Percentiles rank a stretch among this genome's conserved stretches.
These are phyloP conservation scores for Arabidopsis suecica DNA, from an alignment of 345 rosid species.

Conservation along the genomic window DNA sequence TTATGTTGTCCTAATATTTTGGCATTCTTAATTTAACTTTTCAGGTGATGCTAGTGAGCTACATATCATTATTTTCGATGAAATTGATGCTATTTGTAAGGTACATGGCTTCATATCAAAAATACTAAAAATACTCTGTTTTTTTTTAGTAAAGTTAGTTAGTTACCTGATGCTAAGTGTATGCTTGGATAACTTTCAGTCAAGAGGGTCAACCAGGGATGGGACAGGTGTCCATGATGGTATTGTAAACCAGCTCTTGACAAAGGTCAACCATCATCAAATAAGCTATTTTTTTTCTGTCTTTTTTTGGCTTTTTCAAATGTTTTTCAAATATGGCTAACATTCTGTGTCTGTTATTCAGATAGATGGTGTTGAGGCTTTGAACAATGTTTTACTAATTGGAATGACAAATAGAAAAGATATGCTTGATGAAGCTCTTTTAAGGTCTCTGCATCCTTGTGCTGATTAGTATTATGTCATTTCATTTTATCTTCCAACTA, in stretches of 20 bases:
- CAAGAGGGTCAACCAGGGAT: constrained; percentile 91
- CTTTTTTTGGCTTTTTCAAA: neutral
- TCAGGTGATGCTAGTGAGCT: constrained; percentile 88
- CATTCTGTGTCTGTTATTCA: constrained; percentile 32
- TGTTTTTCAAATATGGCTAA: neutral
- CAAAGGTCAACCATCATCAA: constrained; percentile 61
- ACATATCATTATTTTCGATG: constrained; percentile 94
- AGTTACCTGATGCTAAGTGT: no score
- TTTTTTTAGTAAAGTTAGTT: no score
- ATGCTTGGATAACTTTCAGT: constrained; percentile 46
- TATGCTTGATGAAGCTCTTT: constrained; percentile 94
- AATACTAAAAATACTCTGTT: no score
- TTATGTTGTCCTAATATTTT: constrained; percentile 4
- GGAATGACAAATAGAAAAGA: constrained; percentile 98
- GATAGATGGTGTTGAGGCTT: constrained; percentile 96
- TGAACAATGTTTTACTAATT: constrained; percentile 89
- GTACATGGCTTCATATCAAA: constrained; percentile 41
- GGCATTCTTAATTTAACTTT: constrained; percentile 17
- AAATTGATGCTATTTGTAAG: constrained; percentile 98
- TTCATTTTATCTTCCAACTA: no score
- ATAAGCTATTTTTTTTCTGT: neutral
- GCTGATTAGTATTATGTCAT: no score
- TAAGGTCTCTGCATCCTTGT: constrained; percentile 58
- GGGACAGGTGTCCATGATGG: constrained; percentile 95
- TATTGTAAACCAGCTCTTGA: constrained; percentile 87